These are phyloP conservation scores for Rubia yunnanensis DNA, from an alignment of 257 asterid genomes.

Conservation along the genomic window DNA sequence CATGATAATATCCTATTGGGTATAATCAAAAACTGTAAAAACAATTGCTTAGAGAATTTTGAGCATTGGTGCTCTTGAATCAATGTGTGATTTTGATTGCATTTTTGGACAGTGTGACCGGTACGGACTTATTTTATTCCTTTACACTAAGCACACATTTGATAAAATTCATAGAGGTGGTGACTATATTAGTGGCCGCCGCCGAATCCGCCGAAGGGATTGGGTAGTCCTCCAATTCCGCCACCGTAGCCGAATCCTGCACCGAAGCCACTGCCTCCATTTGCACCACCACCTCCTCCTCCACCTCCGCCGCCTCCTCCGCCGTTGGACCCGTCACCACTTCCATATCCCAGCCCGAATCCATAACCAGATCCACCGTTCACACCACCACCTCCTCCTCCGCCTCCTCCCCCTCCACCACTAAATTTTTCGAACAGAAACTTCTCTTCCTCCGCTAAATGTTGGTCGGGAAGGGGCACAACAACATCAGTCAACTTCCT, in stretches of 20 bases:
- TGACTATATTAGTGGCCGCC: too few species aligned
- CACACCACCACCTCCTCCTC: constrained; percentile 1
- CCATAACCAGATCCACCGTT: neutral
- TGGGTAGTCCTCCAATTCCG: neutral
- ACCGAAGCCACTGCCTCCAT: neutral
- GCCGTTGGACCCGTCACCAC: neutral
- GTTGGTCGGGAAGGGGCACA: neutral
- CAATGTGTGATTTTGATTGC: too few species aligned
- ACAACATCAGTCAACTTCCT: too few species aligned
- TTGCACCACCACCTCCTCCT: neutral
- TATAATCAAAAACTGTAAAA: too few species aligned
- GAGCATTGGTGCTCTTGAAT: too few species aligned
- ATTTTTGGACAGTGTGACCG: too few species aligned
- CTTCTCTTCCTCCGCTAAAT: neutral
- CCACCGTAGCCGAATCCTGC: constrained; percentile 4
- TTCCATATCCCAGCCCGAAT: neutral
- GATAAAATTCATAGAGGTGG: too few species aligned
- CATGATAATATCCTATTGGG: too few species aligned
- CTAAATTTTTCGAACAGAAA: neutral
- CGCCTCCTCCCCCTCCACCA: neutral
- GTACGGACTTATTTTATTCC: too few species aligned
- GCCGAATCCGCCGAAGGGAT: neutral
- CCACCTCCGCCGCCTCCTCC: neutral
- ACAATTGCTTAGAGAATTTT: too few species aligned
- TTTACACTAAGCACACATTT: too few species aligned